Evolutionary conservation across 306 rosid genomes (phyloP).

Genomic region (Vachellia pachyceras): DNA sequence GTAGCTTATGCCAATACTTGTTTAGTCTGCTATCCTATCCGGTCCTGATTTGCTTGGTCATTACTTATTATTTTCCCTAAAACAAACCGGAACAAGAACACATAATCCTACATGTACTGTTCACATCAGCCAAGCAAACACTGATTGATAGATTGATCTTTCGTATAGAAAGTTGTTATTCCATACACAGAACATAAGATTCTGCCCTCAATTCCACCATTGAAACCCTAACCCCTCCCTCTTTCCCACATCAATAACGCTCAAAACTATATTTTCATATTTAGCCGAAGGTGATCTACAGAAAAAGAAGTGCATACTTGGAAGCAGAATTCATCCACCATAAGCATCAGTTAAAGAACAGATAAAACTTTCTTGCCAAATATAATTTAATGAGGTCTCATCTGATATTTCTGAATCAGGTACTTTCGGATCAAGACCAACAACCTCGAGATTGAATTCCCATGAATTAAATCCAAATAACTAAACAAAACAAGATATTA

Average conservation of each 20-base stretch:
- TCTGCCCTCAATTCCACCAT: neutral
- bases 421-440: slow-evolving; percentile 20
- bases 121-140: neutral
- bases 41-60: neutral
- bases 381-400: slow-evolving; percentile 20
- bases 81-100: neutral
- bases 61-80: neutral
- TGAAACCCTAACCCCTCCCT: neutral
- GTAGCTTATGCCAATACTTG: neutral
- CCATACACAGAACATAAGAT: neutral
- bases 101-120: neutral
- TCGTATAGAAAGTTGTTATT: neutral
- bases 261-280: neutral
- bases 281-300: neutral
- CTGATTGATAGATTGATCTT: neutral
- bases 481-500: slow-evolving; percentile 37
- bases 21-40: neutral
- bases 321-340: slow-evolving; percentile 18
- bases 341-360: neutral
- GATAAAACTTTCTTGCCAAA: slow-evolving; percentile 21
- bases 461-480: slow-evolving; percentile 40
- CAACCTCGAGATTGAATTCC: slow-evolving; percentile 43
- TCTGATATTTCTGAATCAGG: slow-evolving; percentile 5
- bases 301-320: neutral
- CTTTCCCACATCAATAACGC: neutral